phyloP scores from a whole-genome alignment of 2,329 filamentous ascomycete species.

The Diaporthe sp. region DNA sequence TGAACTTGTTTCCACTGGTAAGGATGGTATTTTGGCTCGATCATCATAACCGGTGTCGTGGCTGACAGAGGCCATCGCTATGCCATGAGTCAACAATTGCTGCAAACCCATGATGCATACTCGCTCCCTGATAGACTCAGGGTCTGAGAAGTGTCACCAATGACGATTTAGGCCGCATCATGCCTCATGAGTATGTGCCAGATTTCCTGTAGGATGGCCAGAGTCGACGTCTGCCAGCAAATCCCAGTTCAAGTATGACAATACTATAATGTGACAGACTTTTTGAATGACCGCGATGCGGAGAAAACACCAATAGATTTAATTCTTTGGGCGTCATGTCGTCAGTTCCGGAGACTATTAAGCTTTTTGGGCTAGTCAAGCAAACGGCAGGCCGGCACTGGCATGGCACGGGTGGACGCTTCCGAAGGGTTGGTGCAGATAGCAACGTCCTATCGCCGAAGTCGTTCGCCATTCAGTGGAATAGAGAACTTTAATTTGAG shows the following conservation, averaged over 20 bases:
- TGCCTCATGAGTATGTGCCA: not conserved
- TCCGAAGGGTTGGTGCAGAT: not conserved
- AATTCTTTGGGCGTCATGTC: too few relatives aligned
- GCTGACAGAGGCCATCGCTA: not conserved
- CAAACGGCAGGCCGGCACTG: not conserved
- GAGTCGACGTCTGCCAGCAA: too few relatives aligned
- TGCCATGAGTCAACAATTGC: not conserved
- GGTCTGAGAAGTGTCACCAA: too few relatives aligned
- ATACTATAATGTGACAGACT: not conserved
- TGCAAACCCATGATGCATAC: not conserved
- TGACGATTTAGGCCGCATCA: not conserved
- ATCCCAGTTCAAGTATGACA: too few relatives aligned
- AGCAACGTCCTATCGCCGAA: too few relatives aligned
- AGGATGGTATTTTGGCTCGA: not conserved
- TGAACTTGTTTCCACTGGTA: not conserved
- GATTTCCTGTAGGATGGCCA: not conserved
- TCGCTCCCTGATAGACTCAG: not conserved
- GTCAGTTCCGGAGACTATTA: not conserved
- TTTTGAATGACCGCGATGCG: not conserved
- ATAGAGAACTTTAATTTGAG: not conserved
- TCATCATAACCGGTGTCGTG: not conserved
- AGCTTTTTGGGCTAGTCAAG: conserved; percentile 6
- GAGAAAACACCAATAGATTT: not conserved
- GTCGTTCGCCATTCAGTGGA: not conserved
- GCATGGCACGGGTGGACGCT: not conserved